Conservation (phyloP, 2,329 filamentous ascomycete species). For the Aspergillus transmontanensis region DNA sequence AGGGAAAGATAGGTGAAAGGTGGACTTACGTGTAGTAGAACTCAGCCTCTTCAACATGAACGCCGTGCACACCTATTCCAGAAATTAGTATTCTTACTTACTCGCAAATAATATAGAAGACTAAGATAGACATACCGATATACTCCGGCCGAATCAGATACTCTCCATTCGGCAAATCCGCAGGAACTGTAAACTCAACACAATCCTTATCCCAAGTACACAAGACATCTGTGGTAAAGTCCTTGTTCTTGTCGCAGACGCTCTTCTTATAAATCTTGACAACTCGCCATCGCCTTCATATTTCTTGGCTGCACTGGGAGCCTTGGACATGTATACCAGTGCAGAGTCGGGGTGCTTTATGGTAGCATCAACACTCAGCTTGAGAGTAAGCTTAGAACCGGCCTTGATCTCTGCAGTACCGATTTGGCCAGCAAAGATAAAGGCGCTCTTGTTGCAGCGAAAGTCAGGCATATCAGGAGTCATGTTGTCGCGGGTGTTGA, state of each 20-base stretch:
- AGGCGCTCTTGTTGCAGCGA: slow-evolving; percentile 12
- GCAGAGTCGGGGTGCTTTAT: slow-evolving; percentile 27
- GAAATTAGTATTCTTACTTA: not conserved
- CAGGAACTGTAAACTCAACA: not conserved
- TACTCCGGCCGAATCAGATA: not conserved
- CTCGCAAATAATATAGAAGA: too few species aligned
- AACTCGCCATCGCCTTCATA: slow-evolving; percentile 22
- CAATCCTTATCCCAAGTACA: not conserved
- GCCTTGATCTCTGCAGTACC: slow-evolving; percentile 14
- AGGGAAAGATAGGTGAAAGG: too few species aligned
- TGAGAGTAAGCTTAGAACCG: slow-evolving; percentile 19
- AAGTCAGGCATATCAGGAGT: slow-evolving; percentile 13
- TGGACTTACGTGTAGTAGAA: not conserved
- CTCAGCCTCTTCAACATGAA: not conserved
- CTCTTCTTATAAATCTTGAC: slow-evolving; percentile 19
- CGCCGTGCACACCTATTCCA: not conserved
- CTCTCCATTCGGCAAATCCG: not conserved
- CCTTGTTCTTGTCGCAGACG: slow-evolving; percentile 10
- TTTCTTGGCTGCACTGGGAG: slow-evolving; percentile 10
- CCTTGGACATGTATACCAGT: slow-evolving; percentile 27
- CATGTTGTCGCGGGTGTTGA: slow-evolving; percentile 3
- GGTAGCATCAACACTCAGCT: slow-evolving; percentile 21
- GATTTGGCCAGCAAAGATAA: slow-evolving; percentile 14
- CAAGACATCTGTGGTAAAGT: slow-evolving; percentile 13
- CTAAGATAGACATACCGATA: not conserved